A percentile compares a stretch with the other conserved stretches of the same genome.
These are phyloP conservation scores for Ophiosphaerella narmari DNA, from an alignment of 2,329 filamentous ascomycete genomes.

Conservation along the genomic window DNA sequence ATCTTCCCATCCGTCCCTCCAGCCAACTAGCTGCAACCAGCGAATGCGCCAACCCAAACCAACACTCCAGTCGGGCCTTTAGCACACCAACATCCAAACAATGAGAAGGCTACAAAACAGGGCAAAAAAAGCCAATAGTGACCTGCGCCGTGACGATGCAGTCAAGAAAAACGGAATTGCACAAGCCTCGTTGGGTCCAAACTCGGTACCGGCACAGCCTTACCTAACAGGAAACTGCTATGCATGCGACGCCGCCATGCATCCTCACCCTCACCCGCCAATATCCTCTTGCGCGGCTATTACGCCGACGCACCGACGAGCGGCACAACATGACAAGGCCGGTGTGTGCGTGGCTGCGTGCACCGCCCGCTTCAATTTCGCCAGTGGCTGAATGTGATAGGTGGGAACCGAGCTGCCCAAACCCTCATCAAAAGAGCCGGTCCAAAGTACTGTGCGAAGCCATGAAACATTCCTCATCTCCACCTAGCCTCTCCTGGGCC, in stretches of 20 bases:
- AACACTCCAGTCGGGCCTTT: too few species aligned
- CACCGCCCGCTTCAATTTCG: slow-evolving; percentile 9
- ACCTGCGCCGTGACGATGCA: too few species aligned
- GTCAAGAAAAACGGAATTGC: neutral
- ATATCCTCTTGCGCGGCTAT: slow-evolving; percentile 13
- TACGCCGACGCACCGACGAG: slow-evolving; percentile 15
- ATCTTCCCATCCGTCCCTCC: too few species aligned
- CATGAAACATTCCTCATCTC: slow-evolving; percentile 7
- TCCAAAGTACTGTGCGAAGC: neutral
- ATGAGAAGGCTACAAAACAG: too few species aligned
- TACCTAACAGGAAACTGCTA: slow-evolving; percentile 18
- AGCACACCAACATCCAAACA: too few species aligned
- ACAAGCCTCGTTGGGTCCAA: slow-evolving; percentile 1
- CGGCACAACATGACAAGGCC: neutral
- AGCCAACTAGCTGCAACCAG: too few species aligned
- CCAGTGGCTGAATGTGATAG: slow-evolving; percentile 5
- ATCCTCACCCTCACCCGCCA: slow-evolving; percentile 8
- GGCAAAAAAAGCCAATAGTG: too few species aligned
- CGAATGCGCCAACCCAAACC: too few species aligned
- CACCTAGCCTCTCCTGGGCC: slow-evolving; percentile 2
- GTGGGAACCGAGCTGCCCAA: neutral
- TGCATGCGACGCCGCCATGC: slow-evolving; percentile 7
- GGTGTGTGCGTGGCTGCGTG: slow-evolving; percentile 4
- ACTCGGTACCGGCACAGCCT: slow-evolving; percentile 14
- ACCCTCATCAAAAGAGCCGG: slow-evolving; percentile 5